Conservation (phyloP, 495 filamentous ascomycete species). For the Elasticomyces elasticus region DNA sequence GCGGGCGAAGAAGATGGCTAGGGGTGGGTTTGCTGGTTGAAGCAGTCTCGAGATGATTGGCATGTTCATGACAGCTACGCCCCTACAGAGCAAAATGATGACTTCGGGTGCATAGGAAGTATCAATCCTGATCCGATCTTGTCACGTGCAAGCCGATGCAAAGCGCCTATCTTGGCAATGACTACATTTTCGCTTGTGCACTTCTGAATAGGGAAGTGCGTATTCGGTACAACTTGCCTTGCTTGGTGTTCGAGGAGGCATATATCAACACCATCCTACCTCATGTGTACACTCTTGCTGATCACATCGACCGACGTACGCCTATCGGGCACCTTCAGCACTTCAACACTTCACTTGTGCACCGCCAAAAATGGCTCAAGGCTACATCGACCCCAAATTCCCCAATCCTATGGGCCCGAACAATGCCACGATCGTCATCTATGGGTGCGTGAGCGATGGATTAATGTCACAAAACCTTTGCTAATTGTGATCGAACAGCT, state of each 20-base stretch:
- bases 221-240: not conserved
- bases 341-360: not conserved
- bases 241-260: no score
- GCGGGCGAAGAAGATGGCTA: conserved; percentile 37
- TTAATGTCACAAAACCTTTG: not conserved
- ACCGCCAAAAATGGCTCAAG: not conserved
- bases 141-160: no score
- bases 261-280: no score
- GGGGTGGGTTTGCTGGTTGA: conserved; percentile 29
- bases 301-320: not conserved
- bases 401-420: conserved; percentile 24
- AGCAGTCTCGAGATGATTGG: not conserved
- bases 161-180: not conserved
- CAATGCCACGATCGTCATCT: conserved; percentile 24
- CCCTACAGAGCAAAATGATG: no score
- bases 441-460: conserved; percentile 6
- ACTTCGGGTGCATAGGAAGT: no score
- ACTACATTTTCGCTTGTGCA: not conserved
- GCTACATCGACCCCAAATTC: conserved; percentile 29
- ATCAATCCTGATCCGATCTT: no score
- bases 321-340: not conserved
- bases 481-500: conserved; percentile 11
- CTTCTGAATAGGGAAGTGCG: not conserved
- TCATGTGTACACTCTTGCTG: no score
- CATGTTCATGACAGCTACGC: no score